Conservation (phyloP, 2,329 filamentous ascomycete genomes). For the Graphium sp. region DNA sequence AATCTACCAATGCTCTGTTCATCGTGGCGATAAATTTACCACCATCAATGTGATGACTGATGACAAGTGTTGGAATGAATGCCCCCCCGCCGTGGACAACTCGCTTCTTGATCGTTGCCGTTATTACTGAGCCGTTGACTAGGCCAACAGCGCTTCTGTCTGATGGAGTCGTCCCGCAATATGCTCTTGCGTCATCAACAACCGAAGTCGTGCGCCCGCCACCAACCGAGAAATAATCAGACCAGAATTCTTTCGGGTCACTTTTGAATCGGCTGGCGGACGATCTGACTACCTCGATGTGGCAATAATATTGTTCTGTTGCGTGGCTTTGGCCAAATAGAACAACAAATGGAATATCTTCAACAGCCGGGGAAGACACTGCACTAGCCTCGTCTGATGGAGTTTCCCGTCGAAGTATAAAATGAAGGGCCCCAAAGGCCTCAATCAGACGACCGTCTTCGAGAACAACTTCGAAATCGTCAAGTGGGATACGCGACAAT, state of each 20-base stretch:
- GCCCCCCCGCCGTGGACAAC: background rate
- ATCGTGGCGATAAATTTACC: background rate
- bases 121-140: background rate
- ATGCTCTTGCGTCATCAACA: background rate
- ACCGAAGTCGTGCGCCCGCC: no score
- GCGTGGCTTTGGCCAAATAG: conserved; percentile 1
- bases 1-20: no score
- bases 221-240: background rate
- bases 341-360: conserved; percentile 3
- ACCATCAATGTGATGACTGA: background rate
- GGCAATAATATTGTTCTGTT: background rate
- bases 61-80: conserved; percentile 1
- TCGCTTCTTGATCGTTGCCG: conserved; percentile 1
- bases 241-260: conserved; percentile 1
- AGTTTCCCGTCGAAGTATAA: background rate
- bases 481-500: conserved; percentile 3
- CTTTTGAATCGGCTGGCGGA: background rate
- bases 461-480: conserved; percentile 1
- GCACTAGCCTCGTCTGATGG: no score
- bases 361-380: no score
- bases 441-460: background rate
- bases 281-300: conserved; percentile 1
- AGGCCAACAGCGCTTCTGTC: conserved; percentile 2
- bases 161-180: background rate
- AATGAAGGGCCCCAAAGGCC: background rate